Evolutionary conservation across 306 rosid species (phyloP).

Genomic region (Canavalia ensiformis): DNA sequence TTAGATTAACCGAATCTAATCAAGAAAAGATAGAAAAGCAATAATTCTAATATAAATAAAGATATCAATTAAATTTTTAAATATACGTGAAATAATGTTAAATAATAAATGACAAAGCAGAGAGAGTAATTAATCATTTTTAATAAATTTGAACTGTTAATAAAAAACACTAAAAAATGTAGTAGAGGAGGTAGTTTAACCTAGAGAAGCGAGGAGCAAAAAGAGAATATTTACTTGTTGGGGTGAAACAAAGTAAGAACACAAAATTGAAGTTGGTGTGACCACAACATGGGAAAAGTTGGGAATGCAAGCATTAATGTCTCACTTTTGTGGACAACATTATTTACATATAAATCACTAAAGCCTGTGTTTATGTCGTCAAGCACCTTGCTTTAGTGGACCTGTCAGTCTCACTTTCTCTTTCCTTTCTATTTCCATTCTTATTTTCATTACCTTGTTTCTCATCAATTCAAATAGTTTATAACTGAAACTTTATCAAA

Average conservation of each 20-base stretch:
- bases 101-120: too few species aligned
- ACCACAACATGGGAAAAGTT: constrained; percentile 35
- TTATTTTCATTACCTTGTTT: not conserved
- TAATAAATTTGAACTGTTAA: too few species aligned
- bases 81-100: too few species aligned
- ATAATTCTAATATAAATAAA: too few species aligned
- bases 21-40: too few species aligned
- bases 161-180: too few species aligned
- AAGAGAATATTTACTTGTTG: constrained; percentile 5
- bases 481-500: not conserved
- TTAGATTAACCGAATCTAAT: too few species aligned
- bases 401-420: constrained; percentile 30
- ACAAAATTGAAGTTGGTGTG: constrained; percentile 13
- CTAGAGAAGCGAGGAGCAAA: constrained; percentile 12
- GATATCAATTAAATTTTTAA: too few species aligned
- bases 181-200: too few species aligned
- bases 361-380: constrained; percentile 45
- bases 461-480: not conserved
- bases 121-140: too few species aligned
- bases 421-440: not conserved
- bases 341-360: constrained; percentile 41
- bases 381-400: not conserved
- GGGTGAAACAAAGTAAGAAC: constrained; percentile 16
- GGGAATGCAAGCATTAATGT: constrained; percentile 25
- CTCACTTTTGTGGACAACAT: constrained; percentile 47